Percentiles rank a stretch among this genome's conserved stretches.
These are phyloP conservation scores for Bremia lactucae DNA, from an alignment of 352 stramenopile species.

Conservation along the genomic window DNA sequence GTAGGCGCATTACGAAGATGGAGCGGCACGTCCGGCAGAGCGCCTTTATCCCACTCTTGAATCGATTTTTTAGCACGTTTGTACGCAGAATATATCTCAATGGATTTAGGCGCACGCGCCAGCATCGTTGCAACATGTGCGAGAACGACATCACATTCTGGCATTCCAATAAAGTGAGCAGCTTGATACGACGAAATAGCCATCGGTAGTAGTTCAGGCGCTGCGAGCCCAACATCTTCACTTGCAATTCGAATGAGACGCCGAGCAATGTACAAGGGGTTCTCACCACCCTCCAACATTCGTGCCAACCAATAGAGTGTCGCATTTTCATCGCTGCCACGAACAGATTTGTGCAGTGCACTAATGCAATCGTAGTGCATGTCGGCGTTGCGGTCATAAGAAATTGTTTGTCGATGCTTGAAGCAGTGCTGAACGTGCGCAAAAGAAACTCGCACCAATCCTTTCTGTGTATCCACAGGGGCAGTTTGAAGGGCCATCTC, in stretches of 20 bases:
- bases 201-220: slow-evolving; percentile 54
- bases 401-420: no score
- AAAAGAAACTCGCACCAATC: slow-evolving; percentile 42
- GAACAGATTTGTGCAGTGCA: slow-evolving; percentile 79
- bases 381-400: no score
- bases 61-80: slow-evolving; percentile 67
- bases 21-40: slow-evolving; percentile 62
- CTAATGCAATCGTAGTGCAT: no score
- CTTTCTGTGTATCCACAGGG: slow-evolving; percentile 15
- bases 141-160: slow-evolving; percentile 76
- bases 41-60: slow-evolving; percentile 34
- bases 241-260: slow-evolving; percentile 78
- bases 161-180: slow-evolving; percentile 73
- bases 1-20: slow-evolving; percentile 79
- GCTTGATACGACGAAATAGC: slow-evolving; percentile 64
- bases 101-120: slow-evolving; percentile 72
- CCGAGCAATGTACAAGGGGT: slow-evolving; percentile 67
- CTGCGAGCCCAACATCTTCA: slow-evolving; percentile 75
- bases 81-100: slow-evolving; percentile 79
- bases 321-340: slow-evolving; percentile 72
- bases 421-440: no score
- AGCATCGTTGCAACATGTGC: slow-evolving; percentile 71
- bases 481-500: slow-evolving; percentile 67
- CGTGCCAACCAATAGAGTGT: slow-evolving; percentile 78
- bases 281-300: slow-evolving; percentile 83